Base-by-base conservation (phyloP, 164 flowering plant species). In the Hamamelis virginiana region DNA sequence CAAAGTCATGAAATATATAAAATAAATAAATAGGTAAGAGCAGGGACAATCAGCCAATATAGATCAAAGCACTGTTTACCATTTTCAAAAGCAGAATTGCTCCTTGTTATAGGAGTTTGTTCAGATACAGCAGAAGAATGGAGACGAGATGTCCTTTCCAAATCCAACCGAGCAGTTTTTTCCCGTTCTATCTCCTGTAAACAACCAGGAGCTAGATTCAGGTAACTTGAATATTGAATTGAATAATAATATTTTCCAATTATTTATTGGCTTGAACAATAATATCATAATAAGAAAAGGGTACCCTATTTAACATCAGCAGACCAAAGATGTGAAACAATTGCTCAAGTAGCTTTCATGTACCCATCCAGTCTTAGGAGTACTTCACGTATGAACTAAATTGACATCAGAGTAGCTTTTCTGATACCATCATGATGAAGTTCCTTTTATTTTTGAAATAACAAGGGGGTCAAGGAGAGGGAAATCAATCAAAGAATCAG, bases 111-210 rank as follows among this genome's bases (percentile, higher is more conserved):
- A 27, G 89, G 84, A 74, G 80, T 64, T 72, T 87, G 91, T 65
- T 85, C 90, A 63, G 87, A 73, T 62, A 67, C 67, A 67, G 79
- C 60, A 76, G 87, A 66, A 63, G 87, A 72, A 59, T 80, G 83
- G 59, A 72, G 70, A 48, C 71, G 88, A 63, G 91, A 65, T 68
- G 78, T 75, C 82, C 85, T 89, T 78, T 93, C 97, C 74, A 88
- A 77, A 44, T 95, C 98, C 76, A 84, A 65, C 62, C 89, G 83
- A 59, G 97, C 86, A 79, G 82, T 74, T 75, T 85, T 95, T 82
- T 95, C 98, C 64, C 74, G 79, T 62, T 96, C 97, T 48, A 91
- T 52, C 72, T 93, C 99, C 99, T 96, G 79, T 15, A 53, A 65
- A 60, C 59, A 44, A 26, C 45, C n/a, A 64, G 38, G 26, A 55